Base-by-base conservation (phyloP, 331 rosid genomes). In the Quercus lobata region DNA sequence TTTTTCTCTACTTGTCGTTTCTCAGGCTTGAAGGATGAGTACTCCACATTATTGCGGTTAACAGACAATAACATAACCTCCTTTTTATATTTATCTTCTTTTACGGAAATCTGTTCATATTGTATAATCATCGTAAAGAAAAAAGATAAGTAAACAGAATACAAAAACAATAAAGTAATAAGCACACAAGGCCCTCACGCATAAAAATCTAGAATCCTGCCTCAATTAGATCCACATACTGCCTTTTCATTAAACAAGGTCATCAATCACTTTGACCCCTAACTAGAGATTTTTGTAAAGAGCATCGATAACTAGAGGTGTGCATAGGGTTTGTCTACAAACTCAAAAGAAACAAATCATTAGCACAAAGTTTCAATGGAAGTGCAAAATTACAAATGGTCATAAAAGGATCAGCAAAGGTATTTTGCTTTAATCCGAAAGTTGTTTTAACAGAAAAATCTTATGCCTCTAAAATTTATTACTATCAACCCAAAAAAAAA, bases 31-130 rank as follows among this genome's bases (percentile, higher is more conserved):
- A 91, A 95, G 74, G 97, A 93, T 70, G 84, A 68, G 84, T 89
- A 95, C 79, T 88, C 97, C 58, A 79, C 86, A 91, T 95, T 96
- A 4, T 80, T 89, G 65, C 88, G 88, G 83, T 90, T 84, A 57
- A 90, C 83, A 22, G 91, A 84, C 15, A 85, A 41, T 72, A 95
- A 58, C 76, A 93, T 63, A 6, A 84, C 85, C 88, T 95, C 98
- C 83, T 91, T 91, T 83, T 95, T 93, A 72, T 91, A 82, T 75
- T 95, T 95, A 71, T 95, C 99, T 89, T 95, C 99, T 84, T 90
- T 92, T 44, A 88, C 93, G 9, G 90, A 81, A 52, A 95, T 89
- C 99, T 95, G 89, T 75, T 58, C 79, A 87, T 77, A 57, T 84
- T 55, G 81, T 53, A 49, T 29, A 49, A 79, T 52, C 79, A 76